A percentile compares a stretch with the other conserved stretches of the same genome.
Conservation (phyloP, 495 filamentous ascomycete genomes). For the Xylaria intraflava region DNA sequence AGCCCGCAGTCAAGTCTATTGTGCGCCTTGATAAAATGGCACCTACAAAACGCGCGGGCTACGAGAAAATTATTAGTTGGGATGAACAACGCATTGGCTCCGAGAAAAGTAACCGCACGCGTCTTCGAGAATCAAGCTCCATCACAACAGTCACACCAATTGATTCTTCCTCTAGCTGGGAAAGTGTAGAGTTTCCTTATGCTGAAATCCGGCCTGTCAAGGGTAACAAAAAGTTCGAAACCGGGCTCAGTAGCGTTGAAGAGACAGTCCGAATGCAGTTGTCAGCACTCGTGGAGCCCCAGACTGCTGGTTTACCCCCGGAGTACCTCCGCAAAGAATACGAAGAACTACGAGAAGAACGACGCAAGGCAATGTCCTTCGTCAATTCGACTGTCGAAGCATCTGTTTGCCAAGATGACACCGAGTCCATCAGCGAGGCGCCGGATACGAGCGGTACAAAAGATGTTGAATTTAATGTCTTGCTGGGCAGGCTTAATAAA, state of each 20-base stretch:
- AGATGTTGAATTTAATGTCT: slow-evolving; percentile 8
- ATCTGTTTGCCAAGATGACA: background rate
- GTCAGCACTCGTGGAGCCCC: slow-evolving; percentile 6
- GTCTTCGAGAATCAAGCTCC: background rate
- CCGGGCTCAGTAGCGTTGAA: slow-evolving; percentile 8
- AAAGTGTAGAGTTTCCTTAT: slow-evolving; percentile 5
- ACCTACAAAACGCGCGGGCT: slow-evolving; percentile 6
- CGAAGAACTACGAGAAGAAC: background rate
- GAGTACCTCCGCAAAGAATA: slow-evolving; percentile 12
- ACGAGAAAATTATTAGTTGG: slow-evolving; percentile 11
- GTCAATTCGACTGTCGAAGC: background rate
- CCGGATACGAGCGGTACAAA: background rate
- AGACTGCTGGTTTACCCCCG: slow-evolving; percentile 14
- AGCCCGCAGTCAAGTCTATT: slow-evolving; percentile 4
- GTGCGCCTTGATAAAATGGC: slow-evolving; percentile 9
- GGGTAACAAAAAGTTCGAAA: slow-evolving; percentile 8
- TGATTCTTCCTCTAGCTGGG: slow-evolving; percentile 1
- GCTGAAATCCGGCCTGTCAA: slow-evolving; percentile 11
- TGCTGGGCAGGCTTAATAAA: slow-evolving; percentile 17
- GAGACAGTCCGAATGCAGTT: slow-evolving; percentile 8
- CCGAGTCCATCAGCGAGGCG: background rate
- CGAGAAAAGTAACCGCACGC: background rate
- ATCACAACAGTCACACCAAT: slow-evolving; percentile 6
- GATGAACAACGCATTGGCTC: background rate
- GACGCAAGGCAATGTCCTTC: background rate